These are phyloP conservation scores for Pascua guehoae DNA, from an alignment of 1,284 basidiomycete species.

Conservation along the genomic window DNA sequence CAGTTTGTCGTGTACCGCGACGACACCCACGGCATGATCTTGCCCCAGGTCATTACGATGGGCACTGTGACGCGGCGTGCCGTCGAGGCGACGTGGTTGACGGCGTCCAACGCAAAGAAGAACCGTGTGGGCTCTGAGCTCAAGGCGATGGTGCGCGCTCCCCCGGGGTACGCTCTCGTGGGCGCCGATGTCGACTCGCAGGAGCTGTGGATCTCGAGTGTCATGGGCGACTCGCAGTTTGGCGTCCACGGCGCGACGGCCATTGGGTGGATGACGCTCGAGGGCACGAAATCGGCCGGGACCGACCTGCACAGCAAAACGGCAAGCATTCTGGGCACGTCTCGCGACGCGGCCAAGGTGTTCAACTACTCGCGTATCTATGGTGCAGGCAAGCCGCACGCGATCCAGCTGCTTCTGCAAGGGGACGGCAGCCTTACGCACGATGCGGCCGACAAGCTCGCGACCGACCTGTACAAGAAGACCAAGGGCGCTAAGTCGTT, in stretches of 20 bases:
- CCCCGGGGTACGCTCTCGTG: conserved; percentile 88
- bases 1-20: conserved; percentile 91
- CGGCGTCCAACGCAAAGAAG: conserved; percentile 95
- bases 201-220: conserved; percentile 98
- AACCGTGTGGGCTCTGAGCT: conserved; percentile 96
- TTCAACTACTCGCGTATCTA: conserved; percentile 99
- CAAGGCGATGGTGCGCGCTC: conserved; percentile 94
- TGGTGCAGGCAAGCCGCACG: conserved; percentile 93
- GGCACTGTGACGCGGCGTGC: conserved; percentile 96
- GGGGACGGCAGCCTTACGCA: conserved; percentile 74
- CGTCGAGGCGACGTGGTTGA: conserved; percentile 97
- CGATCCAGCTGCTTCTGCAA: conserved; percentile 82
- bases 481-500: conserved; percentile 90
- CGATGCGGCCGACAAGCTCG: conserved; percentile 74
- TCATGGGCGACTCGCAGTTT: conserved; percentile 98
- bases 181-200: conserved; percentile 99
- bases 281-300: conserved; percentile 93
- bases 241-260: conserved; percentile 95
- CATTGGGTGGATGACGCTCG: conserved; percentile 99
- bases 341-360: conserved; percentile 93
- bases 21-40: conserved; percentile 72
- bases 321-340: conserved; percentile 86
- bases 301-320: conserved; percentile 98
- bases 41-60: conserved; percentile 97
- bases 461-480: conserved; percentile 81